A percentile compares a stretch with the other conserved stretches of the same genome.
Conservation (phyloP, 2,329 filamentous ascomycete species). For the Scedosporium minutisporum region DNA sequence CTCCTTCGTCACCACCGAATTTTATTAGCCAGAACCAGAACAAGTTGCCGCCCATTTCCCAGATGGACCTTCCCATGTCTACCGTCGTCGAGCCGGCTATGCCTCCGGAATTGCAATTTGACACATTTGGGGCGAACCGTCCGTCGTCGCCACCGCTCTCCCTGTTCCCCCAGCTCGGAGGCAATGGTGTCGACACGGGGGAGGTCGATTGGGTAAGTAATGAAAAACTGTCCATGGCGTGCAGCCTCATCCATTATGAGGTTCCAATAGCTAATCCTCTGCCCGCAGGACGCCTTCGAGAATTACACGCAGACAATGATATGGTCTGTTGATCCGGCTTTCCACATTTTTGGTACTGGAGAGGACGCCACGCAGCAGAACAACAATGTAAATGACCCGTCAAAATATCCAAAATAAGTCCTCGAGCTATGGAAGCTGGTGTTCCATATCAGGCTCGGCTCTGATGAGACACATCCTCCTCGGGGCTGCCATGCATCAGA, state of each 20-base stretch:
- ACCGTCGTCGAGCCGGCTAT: not conserved
- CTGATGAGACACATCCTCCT: too few relatives aligned
- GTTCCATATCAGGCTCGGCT: not conserved
- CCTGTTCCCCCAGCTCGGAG: slow-evolving; percentile 8
- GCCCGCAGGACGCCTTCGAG: slow-evolving; percentile 41
- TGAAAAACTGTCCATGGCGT: not conserved
- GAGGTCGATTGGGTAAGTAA: slow-evolving; percentile 51
- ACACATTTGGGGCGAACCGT: slow-evolving; percentile 1
- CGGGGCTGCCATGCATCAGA: too few relatives aligned
- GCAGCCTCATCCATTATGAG: too few relatives aligned
- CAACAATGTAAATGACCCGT: not conserved
- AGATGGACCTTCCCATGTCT: slow-evolving; percentile 3
- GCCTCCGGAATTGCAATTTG: slow-evolving; percentile 3
- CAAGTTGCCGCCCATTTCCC: slow-evolving; percentile 4
- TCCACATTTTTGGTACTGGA: not conserved
- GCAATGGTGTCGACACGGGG: slow-evolving; percentile 27
- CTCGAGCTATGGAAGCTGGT: not conserved
- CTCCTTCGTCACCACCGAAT: not conserved
- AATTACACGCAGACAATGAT: slow-evolving; percentile 38
- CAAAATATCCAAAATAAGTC: not conserved
- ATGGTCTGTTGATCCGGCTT: slow-evolving; percentile 5
- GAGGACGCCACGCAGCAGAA: not conserved
- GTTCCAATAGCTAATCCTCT: too few relatives aligned
- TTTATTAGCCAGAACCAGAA: not conserved
- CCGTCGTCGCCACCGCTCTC: slow-evolving; percentile 1